Base-by-base conservation (phyloP, 768 basidiomycete species). In the Termitomyces sp. region DNA sequence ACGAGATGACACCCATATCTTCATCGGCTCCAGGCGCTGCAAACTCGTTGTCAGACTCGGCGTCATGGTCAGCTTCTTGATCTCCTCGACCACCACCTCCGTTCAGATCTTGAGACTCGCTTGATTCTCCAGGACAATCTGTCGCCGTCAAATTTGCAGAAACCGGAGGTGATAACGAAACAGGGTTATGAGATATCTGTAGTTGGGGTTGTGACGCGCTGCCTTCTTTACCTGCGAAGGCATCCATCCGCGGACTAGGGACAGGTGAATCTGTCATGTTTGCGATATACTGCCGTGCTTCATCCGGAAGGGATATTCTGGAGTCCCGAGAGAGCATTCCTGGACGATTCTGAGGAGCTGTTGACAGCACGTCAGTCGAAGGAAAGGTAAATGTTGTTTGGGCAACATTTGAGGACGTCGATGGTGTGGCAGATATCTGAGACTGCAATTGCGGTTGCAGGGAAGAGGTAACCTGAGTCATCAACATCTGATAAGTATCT, bases 231-330 rank as follows among this genome's bases (percentile, higher is more conserved):
- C 71, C 60, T 13, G 65, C 67, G 61, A 79, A 80, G 7, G 63
- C 63, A 53, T 78, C 75, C 10, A 71, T 68, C 45, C 70, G 69
- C 6, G 87, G 83, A 64, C 82, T 87, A 28, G 80, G 71, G 8
- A 73, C 66, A 3, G 88, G 85, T 5, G 84, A 86, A 56, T 90
- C 88, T 38, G 71, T 71, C 80, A 88, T 84, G 63, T 79, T 82
- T 38, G 82, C 77, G 56, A 90, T 86, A 65, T 89, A 91, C 49
- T 80, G 83, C 61, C 77, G 82, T 16, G 90, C 86, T 68, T 92
- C 91, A 55, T 91, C 88, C 1, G 90, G 87, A 38, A 91, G 76
- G 35, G 86, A 83, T 51, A 87, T 81, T 24, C 80, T 79, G 9
- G 88, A 90, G 52, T 86, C 86, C 55, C 86, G 80, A n/a, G 82